Base-by-base conservation (phyloP, 2,329 filamentous ascomycete genomes). In the Colletotrichum karsti region DNA sequence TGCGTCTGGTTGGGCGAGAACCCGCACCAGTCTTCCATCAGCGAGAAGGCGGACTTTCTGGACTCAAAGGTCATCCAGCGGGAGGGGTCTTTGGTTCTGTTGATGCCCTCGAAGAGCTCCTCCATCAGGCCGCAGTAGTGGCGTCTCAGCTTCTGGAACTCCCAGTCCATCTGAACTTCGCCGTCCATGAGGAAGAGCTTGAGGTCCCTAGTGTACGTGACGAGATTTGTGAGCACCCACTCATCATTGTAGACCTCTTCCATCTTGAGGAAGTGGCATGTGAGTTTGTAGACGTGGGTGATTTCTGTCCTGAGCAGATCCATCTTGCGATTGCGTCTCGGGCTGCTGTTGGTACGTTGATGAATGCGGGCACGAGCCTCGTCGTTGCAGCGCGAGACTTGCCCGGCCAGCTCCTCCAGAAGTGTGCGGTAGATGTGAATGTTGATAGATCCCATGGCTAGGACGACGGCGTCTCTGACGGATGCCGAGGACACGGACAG, bases 21-120 rank as follows among this genome's bases (percentile, higher is more conserved):
- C 3, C 96, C 96, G 77, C 96, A 99, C 97, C 97, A 99, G 72
- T 98, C 95, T 79, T 99, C 96, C 95, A 99, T 98, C 53, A 99
- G 83, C 1, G 95, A 91, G 76, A 99, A 99, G 0, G 95, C 93
- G 5, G 96, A 98, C 77, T 98, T 97, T 42, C 97, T 88, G 12
- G 95, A 93, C 77, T 99, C 96, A 75, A 99, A 99, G 0, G 96
- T 95, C 89, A 99, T 96, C 95, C 96, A 99, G 33, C 94, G 88
- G 5, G 93, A 91, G 2, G 94, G 92, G 68, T 98, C 93, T 69
- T 90, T 91, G 0, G 94, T 94, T 57, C 91, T 88, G 73, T 95
- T 96, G 73, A 98, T 94, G 6, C 93, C 94, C 73, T 97, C 93
- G 72, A 97, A 99, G 0, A 99, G 83, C 67, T 95, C 93, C 76